Percentiles rank a stretch among this genome's conserved stretches.
phyloP scores from a whole-genome alignment of 495 filamentous ascomycete genomes.

The Penicillium cataractarum region DNA sequence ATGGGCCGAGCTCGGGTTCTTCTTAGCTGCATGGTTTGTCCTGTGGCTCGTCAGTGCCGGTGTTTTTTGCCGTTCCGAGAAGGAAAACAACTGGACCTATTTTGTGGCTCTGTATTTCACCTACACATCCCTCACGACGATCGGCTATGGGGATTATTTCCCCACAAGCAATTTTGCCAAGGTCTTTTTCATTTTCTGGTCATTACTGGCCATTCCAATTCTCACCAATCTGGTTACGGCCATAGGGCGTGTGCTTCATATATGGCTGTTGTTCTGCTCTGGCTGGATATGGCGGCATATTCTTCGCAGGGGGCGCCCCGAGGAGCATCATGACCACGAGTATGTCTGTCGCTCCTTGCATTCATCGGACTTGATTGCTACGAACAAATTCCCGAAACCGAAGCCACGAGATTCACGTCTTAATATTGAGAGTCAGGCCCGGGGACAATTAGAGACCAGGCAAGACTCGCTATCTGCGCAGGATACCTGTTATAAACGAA shows the following conservation, averaged over 20 bases:
- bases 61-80: conserved; percentile 62
- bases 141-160: conserved; percentile 27
- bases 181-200: conserved; percentile 62
- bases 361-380: not conserved
- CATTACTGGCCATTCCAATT: conserved; percentile 16
- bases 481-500: not conserved
- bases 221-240: conserved; percentile 15
- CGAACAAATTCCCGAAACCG: not conserved
- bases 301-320: not conserved
- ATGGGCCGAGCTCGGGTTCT: conserved; percentile 67
- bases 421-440: not conserved
- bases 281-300: not conserved
- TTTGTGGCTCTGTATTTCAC: conserved; percentile 32
- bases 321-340: not conserved
- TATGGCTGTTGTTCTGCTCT: not conserved
- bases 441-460: not conserved
- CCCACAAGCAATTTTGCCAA: conserved; percentile 69
- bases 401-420: not conserved
- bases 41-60: conserved; percentile 78
- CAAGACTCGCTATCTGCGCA: not conserved
- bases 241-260: not conserved
- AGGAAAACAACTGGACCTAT: conserved; percentile 12
- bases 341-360: not conserved
- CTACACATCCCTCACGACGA: conserved; percentile 12
- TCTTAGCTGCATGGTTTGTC: conserved; percentile 62